Evolutionary conservation across 2,329 filamentous ascomycete genomes (phyloP).

Genomic region (Talaromyces verruculosus): DNA sequence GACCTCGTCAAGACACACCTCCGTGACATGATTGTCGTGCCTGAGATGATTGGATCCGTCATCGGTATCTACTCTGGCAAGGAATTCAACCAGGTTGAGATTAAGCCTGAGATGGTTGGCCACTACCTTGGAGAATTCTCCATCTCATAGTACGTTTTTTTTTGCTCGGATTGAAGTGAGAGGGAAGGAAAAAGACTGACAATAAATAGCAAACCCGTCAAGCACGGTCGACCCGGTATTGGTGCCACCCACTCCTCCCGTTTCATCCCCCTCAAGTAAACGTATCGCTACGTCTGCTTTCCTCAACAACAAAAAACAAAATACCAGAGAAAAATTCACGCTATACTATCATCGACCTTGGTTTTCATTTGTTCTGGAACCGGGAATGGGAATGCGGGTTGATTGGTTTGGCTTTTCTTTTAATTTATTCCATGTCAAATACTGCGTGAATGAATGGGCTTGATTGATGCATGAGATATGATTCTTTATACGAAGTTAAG

Average conservation of each 20-base stretch:
- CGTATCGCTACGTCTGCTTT: constrained; percentile 26
- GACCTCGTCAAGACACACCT: constrained; percentile 99
- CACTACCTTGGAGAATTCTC: constrained; percentile 99
- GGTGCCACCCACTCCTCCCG: constrained; percentile 99
- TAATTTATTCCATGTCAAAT: constrained; percentile 22
- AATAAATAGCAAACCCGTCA: constrained; percentile 85
- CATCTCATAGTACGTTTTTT: constrained; percentile 88
- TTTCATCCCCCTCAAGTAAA: constrained; percentile 99
- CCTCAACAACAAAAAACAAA: constrained; percentile 17
- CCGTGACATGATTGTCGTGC: constrained; percentile 99
- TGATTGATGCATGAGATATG: constrained; percentile 19
- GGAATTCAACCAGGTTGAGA: constrained; percentile 99
- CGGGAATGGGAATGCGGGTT: constrained; percentile 19
- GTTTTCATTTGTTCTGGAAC: constrained; percentile 23
- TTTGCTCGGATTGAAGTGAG: background rate
- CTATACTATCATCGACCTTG: constrained; percentile 20
- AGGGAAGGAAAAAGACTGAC: constrained; percentile 49
- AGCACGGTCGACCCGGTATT: constrained; percentile 99
- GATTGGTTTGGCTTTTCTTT: constrained; percentile 14
- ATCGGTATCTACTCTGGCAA: constrained; percentile 99
- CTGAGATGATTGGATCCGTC: constrained; percentile 99
- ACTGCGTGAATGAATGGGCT: constrained; percentile 22
- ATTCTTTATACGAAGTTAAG: background rate
- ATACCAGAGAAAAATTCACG: constrained; percentile 17
- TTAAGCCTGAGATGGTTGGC: constrained; percentile 99